Conservation (phyloP, 129 eudicot genomes). For the Flaveria bidentis region DNA sequence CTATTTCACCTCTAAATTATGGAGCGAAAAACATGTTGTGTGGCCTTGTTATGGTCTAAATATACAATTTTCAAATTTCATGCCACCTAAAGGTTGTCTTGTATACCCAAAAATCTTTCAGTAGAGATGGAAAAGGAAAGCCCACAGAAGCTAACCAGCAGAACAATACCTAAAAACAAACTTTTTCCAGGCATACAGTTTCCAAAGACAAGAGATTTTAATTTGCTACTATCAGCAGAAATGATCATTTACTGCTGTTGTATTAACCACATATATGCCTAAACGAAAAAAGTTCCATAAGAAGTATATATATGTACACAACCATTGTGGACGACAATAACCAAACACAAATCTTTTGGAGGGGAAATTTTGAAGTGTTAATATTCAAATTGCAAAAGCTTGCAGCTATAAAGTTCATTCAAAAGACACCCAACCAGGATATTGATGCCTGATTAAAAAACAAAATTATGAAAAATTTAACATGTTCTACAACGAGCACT, state of each 20-base stretch:
- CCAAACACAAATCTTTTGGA: not conserved
- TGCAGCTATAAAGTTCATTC: slow-evolving; percentile 2
- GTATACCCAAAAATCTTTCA: no score
- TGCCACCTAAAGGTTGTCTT: no score
- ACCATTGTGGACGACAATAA: not conserved
- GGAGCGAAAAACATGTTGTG: not conserved
- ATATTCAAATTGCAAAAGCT: not conserved
- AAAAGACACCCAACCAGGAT: slow-evolving; percentile 1
- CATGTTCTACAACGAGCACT: slow-evolving; percentile 11
- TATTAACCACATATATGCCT: not conserved
- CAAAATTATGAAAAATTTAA: not conserved
- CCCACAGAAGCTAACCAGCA: not conserved
- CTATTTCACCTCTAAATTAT: not conserved
- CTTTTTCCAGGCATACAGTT: slow-evolving; percentile 1
- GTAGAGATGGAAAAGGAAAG: not conserved
- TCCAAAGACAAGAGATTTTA: slow-evolving; percentile 1
- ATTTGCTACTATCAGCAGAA: slow-evolving; percentile 3
- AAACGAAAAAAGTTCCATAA: slow-evolving; percentile 12
- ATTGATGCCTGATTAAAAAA: not conserved
- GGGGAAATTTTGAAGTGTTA: not conserved
- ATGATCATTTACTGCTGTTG: slow-evolving; percentile 1
- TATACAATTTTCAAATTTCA: no score
- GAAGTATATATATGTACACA: not conserved
- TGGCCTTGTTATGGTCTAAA: not conserved
- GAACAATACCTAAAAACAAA: not conserved